These are phyloP conservation scores for Dichotomocladium elegans DNA, from an alignment of 371 early-diverging fungal genomes.

Conservation along the genomic window DNA sequence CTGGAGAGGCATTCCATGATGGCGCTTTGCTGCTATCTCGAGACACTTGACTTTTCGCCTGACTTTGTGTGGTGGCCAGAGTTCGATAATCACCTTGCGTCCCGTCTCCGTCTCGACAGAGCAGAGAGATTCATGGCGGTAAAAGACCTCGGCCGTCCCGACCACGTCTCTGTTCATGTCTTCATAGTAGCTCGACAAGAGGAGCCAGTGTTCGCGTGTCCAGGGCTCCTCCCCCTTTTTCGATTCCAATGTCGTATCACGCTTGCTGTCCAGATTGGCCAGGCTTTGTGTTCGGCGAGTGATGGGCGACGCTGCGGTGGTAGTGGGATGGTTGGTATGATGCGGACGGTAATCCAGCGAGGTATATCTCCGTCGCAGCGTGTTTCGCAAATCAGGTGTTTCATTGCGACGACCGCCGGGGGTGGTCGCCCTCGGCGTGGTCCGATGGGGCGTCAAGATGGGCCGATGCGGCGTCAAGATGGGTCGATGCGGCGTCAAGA, in stretches of 20 bases:
- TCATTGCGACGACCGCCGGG: background rate
- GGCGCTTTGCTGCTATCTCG: background rate
- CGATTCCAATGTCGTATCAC: background rate
- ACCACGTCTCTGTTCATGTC: background rate
- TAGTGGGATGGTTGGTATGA: background rate
- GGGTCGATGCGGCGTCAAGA: background rate
- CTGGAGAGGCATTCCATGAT: background rate
- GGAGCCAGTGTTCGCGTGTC: background rate
- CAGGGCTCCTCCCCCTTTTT: background rate
- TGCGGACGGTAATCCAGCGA: background rate
- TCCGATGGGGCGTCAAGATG: background rate
- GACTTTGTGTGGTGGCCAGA: background rate
- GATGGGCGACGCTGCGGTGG: background rate
- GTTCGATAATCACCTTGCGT: background rate
- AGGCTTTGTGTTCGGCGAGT: background rate
- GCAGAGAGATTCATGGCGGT: slow-evolving; percentile 1
- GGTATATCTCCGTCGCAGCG: background rate
- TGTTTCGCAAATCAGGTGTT: slow-evolving; percentile 2
- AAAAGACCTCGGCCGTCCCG: slow-evolving; percentile 3
- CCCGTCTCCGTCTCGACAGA: background rate
- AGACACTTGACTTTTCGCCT: background rate
- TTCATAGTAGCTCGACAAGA: slow-evolving; percentile 1
- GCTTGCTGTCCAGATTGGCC: background rate
- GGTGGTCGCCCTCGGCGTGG: background rate
- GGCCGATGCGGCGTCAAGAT: background rate